Evolutionary conservation across 768 basidiomycete species (phyloP), one percentile per base, ranked within the genome.

Genomic region (Lenzites betulinus): DNA sequence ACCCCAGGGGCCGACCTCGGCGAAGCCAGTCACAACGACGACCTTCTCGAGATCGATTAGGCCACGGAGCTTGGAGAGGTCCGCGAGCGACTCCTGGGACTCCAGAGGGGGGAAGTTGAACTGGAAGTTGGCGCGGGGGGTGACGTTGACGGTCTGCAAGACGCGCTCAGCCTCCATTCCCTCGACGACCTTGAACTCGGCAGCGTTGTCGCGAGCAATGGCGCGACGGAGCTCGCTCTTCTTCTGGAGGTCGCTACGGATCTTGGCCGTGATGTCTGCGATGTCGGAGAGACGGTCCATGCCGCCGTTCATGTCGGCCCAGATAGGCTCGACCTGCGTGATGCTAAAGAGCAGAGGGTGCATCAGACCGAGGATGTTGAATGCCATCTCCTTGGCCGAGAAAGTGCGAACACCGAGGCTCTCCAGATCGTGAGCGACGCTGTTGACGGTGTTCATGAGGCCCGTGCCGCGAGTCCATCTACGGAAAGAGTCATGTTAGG

Each of bases 301-400:
- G 35, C 95, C 96, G 68, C 96, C 96, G 67, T 95, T 97, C 64
- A 98, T 81, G 73, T 98, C 97, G 56, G 96, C 97, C 97, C 97
- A 98, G 71, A 98, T 95, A 9, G 97, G 96, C 73, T 99, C 96
- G 47, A 98, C 95, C 74, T 99, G 97, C 12, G 96, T 97, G 70
- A 99, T 96, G 75, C 96, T 97, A 86, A 98, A 98, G 54, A 99
- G 84, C 7, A 98, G 86, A 44, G 97, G 97, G 71, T 99, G 97
- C 96, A 99, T 98, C 51, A 99, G 83, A 61, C 97, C 96, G 55
- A 99, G 89, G 69, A 99, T 94, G 76, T 99, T 99, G 86, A 99
- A 99, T 0, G 97, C 95, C 97, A 98, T 99, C 77, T 99, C 97
- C 79, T 98, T 98, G 28, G 97, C 91, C 0, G 96, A 98, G 85